Evolutionary conservation across 192 early-diverging fungal genomes (phyloP).

Genomic region (Backusella australiensis): DNA sequence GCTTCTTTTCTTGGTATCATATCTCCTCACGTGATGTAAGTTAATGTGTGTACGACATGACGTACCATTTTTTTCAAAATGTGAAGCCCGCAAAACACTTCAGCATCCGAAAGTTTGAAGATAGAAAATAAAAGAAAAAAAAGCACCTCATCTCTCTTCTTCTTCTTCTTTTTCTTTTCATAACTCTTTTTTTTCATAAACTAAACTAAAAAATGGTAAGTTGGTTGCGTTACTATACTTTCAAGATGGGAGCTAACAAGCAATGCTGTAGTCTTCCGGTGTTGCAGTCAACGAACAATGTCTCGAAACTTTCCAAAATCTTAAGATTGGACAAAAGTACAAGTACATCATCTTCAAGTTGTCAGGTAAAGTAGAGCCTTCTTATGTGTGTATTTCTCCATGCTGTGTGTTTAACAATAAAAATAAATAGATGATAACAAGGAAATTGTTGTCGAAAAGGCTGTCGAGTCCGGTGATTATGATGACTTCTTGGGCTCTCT

Average conservation of each 20-base stretch:
- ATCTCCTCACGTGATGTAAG: neutral
- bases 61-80: neutral
- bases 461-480: constrained; percentile 50
- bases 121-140: neutral
- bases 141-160: neutral
- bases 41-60: neutral
- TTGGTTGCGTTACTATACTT: neutral
- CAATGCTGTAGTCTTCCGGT: constrained; percentile 61
- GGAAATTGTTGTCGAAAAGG: constrained; percentile 68
- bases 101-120: neutral
- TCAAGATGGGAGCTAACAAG: neutral
- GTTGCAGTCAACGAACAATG: constrained; percentile 65
- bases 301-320: constrained; percentile 60
- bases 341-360: constrained; percentile 86
- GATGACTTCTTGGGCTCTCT: constrained; percentile 66
- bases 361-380: constrained; percentile 35
- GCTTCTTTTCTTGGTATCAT: neutral
- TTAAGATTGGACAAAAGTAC: constrained; percentile 74
- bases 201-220: neutral
- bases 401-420: neutral
- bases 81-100: neutral
- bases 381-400: neutral
- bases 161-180: neutral
- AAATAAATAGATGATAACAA: constrained; percentile 44
- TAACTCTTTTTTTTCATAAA: neutral